Percentiles rank a stretch among this genome's conserved stretches.
Conservation (phyloP, 179 eudicot genomes). For the Spergularia azorica region DNA sequence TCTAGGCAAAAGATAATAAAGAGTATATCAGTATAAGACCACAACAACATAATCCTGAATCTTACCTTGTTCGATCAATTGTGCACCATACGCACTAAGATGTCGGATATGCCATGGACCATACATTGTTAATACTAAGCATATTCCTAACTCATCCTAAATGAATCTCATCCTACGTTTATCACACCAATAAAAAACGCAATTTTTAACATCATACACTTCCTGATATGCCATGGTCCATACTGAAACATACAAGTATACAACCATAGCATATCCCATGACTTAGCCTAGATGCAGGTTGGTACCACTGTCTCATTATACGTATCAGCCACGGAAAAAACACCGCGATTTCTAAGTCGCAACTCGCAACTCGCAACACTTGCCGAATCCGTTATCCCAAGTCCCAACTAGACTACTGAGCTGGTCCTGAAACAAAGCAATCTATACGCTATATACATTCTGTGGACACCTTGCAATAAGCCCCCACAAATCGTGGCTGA, state of each 20-base stretch:
- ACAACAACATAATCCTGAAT: background rate
- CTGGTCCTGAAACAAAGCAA: too few relatives aligned
- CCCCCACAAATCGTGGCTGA: conserved; percentile 28
- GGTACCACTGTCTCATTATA: conserved; percentile 15
- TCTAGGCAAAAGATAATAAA: conserved; percentile 10
- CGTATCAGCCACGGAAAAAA: background rate
- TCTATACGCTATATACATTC: background rate
- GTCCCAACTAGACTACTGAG: background rate
- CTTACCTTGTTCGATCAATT: too few relatives aligned
- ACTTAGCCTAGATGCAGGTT: too few relatives aligned
- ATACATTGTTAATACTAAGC: too few relatives aligned
- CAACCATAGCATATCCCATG: too few relatives aligned
- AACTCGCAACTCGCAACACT: background rate
- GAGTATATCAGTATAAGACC: background rate
- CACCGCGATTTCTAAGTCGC: background rate
- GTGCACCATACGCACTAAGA: background rate
- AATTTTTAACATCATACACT: too few relatives aligned
- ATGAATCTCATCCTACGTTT: too few relatives aligned
- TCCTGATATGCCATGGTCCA: too few relatives aligned
- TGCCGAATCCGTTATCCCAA: conserved; percentile 9
- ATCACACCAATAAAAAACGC: background rate
- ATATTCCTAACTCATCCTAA: too few relatives aligned
- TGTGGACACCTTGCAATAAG: conserved; percentile 16
- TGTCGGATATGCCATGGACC: background rate
- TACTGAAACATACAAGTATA: too few relatives aligned